Evolutionary conservation across 2,329 filamentous ascomycete genomes (phyloP), one percentile per base, ranked within the genome.

Genomic region (Teratosphaeria nubilosa): DNA sequence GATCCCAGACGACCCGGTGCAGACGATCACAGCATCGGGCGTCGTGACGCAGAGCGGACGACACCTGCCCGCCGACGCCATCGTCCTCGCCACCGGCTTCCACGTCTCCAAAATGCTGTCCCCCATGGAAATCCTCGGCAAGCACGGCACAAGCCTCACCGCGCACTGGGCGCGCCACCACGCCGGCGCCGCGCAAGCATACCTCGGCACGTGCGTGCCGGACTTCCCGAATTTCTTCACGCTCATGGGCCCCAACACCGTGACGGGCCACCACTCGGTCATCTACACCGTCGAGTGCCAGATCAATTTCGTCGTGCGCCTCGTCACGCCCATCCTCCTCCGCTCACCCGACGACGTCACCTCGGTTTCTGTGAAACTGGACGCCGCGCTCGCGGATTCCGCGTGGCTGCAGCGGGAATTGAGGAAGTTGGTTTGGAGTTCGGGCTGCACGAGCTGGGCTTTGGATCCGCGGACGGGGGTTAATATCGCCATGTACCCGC

Each of bases 401-500:
- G 50, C 62, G 1, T 74, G 67, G 65, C 74, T 78, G 30, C 76
- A 81, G 54, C 52, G 62, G 0, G 72, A 73, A 55, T 73, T 75
- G 0, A 75, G 70, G 52, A 69, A 70, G 37, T 64, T 80, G 0
- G 79, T 82, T 0, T 82, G 77, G 77, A 67, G 72, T 0, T 74
- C 73, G 1, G 79, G 79, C 0, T 82, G 80, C 60, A 76, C 74
- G 1, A 77, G 74, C n/a, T 82, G 79, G 80, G 78, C 75, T 3
- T 70, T 82, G 1, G 76, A 82, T 58, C 67, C 70, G 0, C 72
- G 72, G 52, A 78, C 77, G 0, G 74, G 74, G 0, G 69, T 75
- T 53, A 82, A 82, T 59, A 78, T 76, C 6, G 77, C 77, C 63
- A 78, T 81, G 72, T 82, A 79, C 61, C 79, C 78, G 0, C 76